Percentiles rank a stretch among this genome's conserved stretches.
Evolutionary conservation across 106 monocot species (phyloP).

Genomic region (Triglochin maritima): DNA sequence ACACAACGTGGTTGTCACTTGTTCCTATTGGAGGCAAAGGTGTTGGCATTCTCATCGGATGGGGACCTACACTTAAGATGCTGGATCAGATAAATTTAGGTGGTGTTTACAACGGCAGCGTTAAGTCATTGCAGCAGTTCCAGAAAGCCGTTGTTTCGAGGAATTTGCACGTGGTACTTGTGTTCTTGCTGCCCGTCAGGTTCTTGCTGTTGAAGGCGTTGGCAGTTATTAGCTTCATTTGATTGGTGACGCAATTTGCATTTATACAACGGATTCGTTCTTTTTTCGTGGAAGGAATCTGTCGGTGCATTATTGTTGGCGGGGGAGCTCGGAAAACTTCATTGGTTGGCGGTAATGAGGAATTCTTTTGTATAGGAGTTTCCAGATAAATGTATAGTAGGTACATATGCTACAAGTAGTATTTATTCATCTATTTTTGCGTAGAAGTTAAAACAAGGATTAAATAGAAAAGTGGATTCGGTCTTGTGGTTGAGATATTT

Average conservation of each 20-base stretch:
- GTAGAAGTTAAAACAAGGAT: too few relatives aligned
- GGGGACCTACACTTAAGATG: neutral
- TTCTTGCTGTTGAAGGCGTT: slow-evolving; percentile 40
- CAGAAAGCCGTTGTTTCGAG: slow-evolving; percentile 28
- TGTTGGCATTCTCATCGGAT: neutral
- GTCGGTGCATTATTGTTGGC: neutral
- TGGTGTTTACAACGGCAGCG: slow-evolving; percentile 32
- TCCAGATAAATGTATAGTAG: too few relatives aligned
- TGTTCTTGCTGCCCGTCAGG: slow-evolving; percentile 36
- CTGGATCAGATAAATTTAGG: slow-evolving; percentile 30
- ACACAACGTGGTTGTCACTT: slow-evolving; percentile 31
- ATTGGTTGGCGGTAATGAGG: neutral
- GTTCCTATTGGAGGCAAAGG: slow-evolving; percentile 6
- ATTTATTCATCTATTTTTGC: too few relatives aligned
- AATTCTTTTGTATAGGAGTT: too few relatives aligned
- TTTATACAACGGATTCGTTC: neutral
- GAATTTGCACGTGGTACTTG: slow-evolving; percentile 30
- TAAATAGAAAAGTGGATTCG: too few relatives aligned
- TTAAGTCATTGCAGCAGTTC: slow-evolving; percentile 31
- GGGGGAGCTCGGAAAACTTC: neutral
- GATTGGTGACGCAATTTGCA: neutral
- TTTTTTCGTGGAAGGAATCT: neutral
- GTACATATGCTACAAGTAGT: too few relatives aligned
- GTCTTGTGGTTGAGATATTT: too few relatives aligned
- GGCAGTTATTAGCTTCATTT: neutral